phyloP scores from a whole-genome alignment of 139 green algal species.

The Chara braunii region DNA sequence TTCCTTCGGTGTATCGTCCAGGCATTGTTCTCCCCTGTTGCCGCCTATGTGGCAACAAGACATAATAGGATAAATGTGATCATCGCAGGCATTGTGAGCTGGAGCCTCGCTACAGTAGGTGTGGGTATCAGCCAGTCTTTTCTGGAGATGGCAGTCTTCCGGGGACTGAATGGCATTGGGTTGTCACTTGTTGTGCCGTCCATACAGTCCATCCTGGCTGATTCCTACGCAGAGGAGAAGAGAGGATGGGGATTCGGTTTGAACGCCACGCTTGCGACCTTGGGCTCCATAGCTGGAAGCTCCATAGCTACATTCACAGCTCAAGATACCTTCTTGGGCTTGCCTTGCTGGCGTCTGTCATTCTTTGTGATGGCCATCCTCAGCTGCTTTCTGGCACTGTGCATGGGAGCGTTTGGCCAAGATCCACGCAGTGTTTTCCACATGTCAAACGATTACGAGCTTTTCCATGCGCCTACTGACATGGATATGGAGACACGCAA shows the following conservation, averaged over 20 bases:
- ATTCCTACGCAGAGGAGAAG: constrained; percentile 6
- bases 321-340: background rate
- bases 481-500: too few species aligned
- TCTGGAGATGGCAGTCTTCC: background rate
- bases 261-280: background rate
- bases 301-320: too few species aligned
- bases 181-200: background rate
- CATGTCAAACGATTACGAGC: too few species aligned
- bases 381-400: too few species aligned
- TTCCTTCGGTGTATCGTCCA: too few species aligned
- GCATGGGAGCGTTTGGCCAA: too few species aligned
- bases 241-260: constrained; percentile 4
- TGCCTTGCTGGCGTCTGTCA: constrained; percentile 3
- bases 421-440: too few species aligned
- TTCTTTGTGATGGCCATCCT: constrained; percentile 14
- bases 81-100: background rate
- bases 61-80: background rate
- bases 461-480: too few species aligned
- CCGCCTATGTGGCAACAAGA: background rate
- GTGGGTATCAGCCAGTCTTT: background rate
- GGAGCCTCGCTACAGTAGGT: background rate
- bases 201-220: constrained; percentile 10
- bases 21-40: background rate
- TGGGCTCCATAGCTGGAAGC: too few species aligned
- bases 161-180: background rate